Base-by-base conservation (phyloP, 768 basidiomycete genomes). In the Mycena haematopus region DNA sequence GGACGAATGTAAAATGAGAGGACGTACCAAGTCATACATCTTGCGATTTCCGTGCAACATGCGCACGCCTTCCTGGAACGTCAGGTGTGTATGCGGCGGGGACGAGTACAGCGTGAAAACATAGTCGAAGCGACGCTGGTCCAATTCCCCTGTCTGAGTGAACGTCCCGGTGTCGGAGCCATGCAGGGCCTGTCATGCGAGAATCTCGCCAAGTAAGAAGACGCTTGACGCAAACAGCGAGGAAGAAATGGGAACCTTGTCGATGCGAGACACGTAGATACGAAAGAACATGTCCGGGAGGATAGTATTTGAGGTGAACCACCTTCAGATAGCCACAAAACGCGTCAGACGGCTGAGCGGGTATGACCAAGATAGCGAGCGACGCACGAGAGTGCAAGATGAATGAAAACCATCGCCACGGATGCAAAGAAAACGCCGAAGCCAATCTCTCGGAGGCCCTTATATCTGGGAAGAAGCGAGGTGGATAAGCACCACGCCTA, bases 231-330 rank as follows among this genome's bases (percentile, higher is more conserved):
- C 7, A 5, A 27, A 19, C 31, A 46, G 31, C 64, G 24, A 9
- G n/a, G 52, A 56, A 14, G 40, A 33, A 19, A 27, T 11, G 21
- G 72, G 55, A 63, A 78, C 81, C 58, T 72, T 68, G 56, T 80
- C 77, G 73, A 81, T 81, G 51, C 73, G 63, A 36, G 74, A 71
- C 40, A 81, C 74, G 38, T 73, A 75, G 58, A 82, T 66, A 9
- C 80, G 76, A 67, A 82, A 81, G 66, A 77, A 75, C 11, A 79
- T 79, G 68, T 82, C 80, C 5, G 80, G 81, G 45, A 80, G 58
- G 58, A 76, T 56, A 69, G 69, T 46, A 73, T 27, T 68, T 75
- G 80, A 36, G 76, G 80, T 62, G 52, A 49, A n/a, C 29, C 27
- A 40, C 50, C 63, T 65, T 17, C 0, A 15, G 1, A n/a, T 8